Conservation (phyloP, 164 flowering plant genomes). For the Umbellularia californica region DNA sequence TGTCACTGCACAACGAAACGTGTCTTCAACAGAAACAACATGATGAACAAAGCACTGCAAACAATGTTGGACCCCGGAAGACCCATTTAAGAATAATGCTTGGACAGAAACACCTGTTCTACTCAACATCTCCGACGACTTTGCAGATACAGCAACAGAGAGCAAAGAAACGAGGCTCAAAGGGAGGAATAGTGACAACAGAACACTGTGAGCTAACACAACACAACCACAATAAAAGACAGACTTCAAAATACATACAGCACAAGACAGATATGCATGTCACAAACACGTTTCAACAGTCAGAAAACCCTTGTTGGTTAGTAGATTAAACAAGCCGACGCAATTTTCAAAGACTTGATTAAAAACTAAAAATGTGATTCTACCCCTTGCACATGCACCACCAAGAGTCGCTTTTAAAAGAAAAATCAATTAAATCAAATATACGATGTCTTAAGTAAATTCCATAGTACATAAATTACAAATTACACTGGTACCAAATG, state of each 20-base stretch:
- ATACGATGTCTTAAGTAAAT: constrained; percentile 43
- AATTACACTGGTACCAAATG: constrained; percentile 31
- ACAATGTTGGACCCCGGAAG: constrained; percentile 24
- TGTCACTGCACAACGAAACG: constrained; percentile 22
- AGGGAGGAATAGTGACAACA: constrained; percentile 12
- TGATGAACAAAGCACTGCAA: constrained; percentile 34
- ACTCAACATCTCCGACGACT: constrained; percentile 25
- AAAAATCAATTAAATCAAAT: constrained; percentile 60
- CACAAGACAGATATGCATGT: constrained; percentile 2
- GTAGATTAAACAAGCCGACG: background rate
- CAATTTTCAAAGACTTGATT: background rate
- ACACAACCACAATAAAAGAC: constrained; percentile 12
- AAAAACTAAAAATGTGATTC: constrained; percentile 8
- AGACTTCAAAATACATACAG: constrained; percentile 6
- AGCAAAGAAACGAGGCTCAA: constrained; percentile 11
- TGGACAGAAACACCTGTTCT: constrained; percentile 21
- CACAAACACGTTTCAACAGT: background rate
- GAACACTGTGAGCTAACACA: constrained; percentile 13
- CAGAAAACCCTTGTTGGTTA: constrained; percentile 4
- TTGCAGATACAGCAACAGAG: constrained; percentile 16
- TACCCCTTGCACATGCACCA: constrained; percentile 7
- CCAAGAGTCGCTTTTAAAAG: constrained; percentile 10
- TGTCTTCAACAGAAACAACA: constrained; percentile 26
- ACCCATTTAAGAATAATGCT: constrained; percentile 25
- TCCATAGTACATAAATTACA: constrained; percentile 64